Conservation (phyloP, 805 yeast species). For the Saccharomycopsis sp. region DNA sequence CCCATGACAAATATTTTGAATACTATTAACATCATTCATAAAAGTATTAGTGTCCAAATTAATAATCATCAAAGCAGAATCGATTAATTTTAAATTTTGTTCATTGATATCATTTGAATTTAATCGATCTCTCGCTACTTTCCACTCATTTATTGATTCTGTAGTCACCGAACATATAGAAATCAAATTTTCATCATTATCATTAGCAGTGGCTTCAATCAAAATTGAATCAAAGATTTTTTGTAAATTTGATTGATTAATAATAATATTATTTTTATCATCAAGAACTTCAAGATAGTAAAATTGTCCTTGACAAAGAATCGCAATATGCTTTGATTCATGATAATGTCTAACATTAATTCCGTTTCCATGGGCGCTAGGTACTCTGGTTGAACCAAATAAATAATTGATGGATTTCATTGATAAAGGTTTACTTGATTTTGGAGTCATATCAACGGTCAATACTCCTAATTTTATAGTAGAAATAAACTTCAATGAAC, state of each 20-base stretch:
- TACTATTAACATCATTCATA: constrained; percentile 21
- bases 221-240: constrained; percentile 56
- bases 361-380: constrained; percentile 34
- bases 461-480: constrained; percentile 30
- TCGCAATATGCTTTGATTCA: constrained; percentile 61
- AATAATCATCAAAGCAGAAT: constrained; percentile 69
- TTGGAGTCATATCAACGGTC: constrained; percentile 48
- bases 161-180: constrained; percentile 85
- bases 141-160: constrained; percentile 80
- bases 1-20: constrained; percentile 60
- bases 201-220: neutral
- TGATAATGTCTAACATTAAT: constrained; percentile 64
- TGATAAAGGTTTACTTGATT: constrained; percentile 40
- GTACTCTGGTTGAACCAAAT: constrained; percentile 59
- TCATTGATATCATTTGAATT: constrained; percentile 32
- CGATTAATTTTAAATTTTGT: constrained; percentile 54
- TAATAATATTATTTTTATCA: constrained; percentile 48
- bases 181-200: constrained; percentile 18
- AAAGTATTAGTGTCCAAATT: constrained; percentile 68
- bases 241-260: constrained; percentile 57
- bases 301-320: constrained; percentile 73
- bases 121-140: constrained; percentile 48
- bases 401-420: constrained; percentile 60
- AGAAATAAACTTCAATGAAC: constrained; percentile 51
- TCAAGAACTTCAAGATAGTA: constrained; percentile 83